phyloP scores from a whole-genome alignment of 352 stramenopile species.

The Pythium biforme region DNA sequence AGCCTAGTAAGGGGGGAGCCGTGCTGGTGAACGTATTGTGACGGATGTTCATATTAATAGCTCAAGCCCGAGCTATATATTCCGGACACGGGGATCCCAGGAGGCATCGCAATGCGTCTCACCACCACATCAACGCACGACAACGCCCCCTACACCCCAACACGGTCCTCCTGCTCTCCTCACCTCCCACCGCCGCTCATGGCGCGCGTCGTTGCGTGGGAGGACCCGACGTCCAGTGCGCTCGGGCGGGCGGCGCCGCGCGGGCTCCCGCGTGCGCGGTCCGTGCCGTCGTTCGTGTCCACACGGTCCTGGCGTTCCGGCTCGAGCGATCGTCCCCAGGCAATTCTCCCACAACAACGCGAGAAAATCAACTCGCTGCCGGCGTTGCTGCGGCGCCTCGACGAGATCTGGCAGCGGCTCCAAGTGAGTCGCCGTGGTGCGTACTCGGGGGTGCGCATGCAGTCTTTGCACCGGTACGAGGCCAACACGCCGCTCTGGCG shows the following conservation, averaged over 20 bases:
- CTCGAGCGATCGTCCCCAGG: slow-evolving; percentile 2
- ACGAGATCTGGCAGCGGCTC: slow-evolving; percentile 13
- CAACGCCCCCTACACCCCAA: no score
- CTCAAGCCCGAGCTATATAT: no score
- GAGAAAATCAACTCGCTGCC: slow-evolving; percentile 5
- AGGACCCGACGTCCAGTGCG: not conserved
- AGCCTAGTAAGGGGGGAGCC: no score
- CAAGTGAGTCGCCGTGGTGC: slow-evolving; percentile 23
- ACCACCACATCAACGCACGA: no score
- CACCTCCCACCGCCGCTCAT: not conserved
- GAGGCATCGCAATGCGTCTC: no score
- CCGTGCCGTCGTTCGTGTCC: slow-evolving; percentile 5
- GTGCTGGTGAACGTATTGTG: no score
- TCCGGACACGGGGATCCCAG: no score
- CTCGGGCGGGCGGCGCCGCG: not conserved
- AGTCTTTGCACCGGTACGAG: slow-evolving; percentile 19
- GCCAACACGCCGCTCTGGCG: slow-evolving; percentile 9
- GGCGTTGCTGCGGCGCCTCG: not conserved
- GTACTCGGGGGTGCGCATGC: slow-evolving; percentile 20
- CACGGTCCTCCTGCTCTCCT: not conserved
- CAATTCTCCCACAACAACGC: not conserved
- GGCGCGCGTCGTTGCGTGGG: slow-evolving; percentile 12
- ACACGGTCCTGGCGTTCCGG: slow-evolving; percentile 12
- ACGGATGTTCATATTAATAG: no score
- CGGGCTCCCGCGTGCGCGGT: not conserved